phyloP scores from a whole-genome alignment of 179 eudicot species.

The Carnegiea gigantea region DNA sequence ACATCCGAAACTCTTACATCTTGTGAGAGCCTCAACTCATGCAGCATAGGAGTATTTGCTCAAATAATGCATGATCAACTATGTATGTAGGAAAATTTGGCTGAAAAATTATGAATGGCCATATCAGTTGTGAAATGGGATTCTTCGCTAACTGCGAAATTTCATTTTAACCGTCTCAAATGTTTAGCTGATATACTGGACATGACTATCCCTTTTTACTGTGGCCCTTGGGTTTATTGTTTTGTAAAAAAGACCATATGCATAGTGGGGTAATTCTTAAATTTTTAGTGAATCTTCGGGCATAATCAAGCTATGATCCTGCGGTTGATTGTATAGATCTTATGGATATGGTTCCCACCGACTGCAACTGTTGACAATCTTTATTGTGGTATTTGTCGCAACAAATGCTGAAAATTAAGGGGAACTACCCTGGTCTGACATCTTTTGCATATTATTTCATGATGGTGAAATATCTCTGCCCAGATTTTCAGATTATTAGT shows the following conservation, averaged over 20 bases:
- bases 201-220: not conserved
- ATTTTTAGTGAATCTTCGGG: not conserved
- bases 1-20: not conserved
- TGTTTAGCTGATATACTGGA: not conserved
- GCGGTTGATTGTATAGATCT: not conserved
- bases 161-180: not conserved
- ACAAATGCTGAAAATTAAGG: constrained; percentile 23
- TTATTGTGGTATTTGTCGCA: constrained; percentile 19
- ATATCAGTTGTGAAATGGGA: not conserved
- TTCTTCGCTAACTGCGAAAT: not conserved
- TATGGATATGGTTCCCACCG: constrained; percentile 4
- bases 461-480: constrained; percentile 18
- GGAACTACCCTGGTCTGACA: constrained; percentile 17
- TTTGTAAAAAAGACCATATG: not conserved
- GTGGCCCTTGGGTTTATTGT: not conserved
- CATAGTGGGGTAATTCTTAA: not conserved
- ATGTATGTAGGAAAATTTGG: not conserved
- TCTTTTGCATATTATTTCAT: constrained; percentile 14
- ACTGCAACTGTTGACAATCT: constrained; percentile 12
- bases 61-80: not conserved
- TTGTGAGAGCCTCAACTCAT: not conserved
- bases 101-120: not conserved
- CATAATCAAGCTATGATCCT: constrained; percentile 13
- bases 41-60: not conserved
- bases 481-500: constrained; percentile 17